These are phyloP conservation scores for Begonia loranthoides DNA, from an alignment of 306 rosid species.

Conservation along the genomic window DNA sequence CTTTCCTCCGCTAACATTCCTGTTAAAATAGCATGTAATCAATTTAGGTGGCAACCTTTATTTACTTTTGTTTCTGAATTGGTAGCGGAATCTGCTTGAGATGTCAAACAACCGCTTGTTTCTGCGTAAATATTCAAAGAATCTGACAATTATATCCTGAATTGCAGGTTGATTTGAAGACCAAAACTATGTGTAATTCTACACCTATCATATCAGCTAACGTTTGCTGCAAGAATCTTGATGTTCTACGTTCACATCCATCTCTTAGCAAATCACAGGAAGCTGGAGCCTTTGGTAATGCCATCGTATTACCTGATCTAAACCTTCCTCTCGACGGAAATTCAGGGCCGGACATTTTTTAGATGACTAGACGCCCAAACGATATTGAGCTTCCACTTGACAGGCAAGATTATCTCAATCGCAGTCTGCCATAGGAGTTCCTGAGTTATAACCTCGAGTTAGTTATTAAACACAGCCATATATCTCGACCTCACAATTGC, in stretches of 20 bases:
- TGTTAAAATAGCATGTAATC: neutral
- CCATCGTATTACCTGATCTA: constrained; percentile 60
- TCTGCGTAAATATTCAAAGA: constrained; percentile 1
- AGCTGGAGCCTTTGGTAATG: constrained; percentile 21
- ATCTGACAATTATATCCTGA: constrained; percentile 14
- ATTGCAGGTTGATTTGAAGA: constrained; percentile 40
- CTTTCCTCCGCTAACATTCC: neutral
- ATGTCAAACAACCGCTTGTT: neutral
- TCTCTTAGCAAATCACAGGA: constrained; percentile 23
- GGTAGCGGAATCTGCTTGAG: neutral
- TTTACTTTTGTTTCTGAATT: neutral
- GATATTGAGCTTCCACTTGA: constrained; percentile 14
- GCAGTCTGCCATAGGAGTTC: constrained; percentile 6
- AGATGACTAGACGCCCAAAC: constrained; percentile 8
- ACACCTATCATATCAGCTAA: constrained; percentile 4
- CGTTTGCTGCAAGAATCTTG: constrained; percentile 8
- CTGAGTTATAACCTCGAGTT: constrained; percentile 6
- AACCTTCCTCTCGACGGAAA: constrained; percentile 54
- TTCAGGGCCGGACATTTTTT: constrained; percentile 9
- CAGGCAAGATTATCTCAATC: constrained; percentile 9
- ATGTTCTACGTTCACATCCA: constrained; percentile 9
- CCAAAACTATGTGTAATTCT: constrained; percentile 13
- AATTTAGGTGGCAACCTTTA: neutral
- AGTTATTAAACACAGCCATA: constrained; percentile 7
- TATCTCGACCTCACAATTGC: neutral